phyloP scores from a whole-genome alignment of 2,329 filamentous ascomycete species.

The Botryotinia calthae region DNA sequence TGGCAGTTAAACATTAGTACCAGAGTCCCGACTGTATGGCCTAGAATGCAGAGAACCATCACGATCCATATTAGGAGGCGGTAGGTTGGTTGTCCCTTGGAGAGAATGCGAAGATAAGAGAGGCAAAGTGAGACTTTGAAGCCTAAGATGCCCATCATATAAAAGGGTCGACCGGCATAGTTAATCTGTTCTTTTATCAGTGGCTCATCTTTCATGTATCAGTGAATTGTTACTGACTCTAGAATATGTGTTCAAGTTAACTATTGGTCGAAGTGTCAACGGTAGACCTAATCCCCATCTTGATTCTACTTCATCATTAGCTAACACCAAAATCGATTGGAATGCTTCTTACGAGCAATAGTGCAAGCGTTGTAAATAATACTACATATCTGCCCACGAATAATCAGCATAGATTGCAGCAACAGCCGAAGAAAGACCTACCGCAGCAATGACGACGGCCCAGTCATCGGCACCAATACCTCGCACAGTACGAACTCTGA shows the following conservation, averaged over 20 bases:
- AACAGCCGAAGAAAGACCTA: not conserved
- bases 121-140: conserved; percentile 25
- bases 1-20: conserved; percentile 7
- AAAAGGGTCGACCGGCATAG: conserved; percentile 23
- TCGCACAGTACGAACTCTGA: conserved; percentile 16
- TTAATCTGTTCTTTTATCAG: conserved; percentile 14
- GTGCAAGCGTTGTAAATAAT: conserved; percentile 6
- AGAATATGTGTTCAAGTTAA: conserved; percentile 5
- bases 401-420: not conserved
- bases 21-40: not conserved
- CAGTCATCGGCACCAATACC: conserved; percentile 17
- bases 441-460: not conserved
- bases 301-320: conserved; percentile 12
- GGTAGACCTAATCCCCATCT: conserved; percentile 19
- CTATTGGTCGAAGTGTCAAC: not conserved
- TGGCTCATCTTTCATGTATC: not conserved
- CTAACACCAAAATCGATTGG: not conserved
- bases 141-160: conserved; percentile 20
- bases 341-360: conserved; percentile 6
- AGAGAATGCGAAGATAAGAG: conserved; percentile 24
- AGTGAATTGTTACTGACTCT: not conserved
- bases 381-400: not conserved
- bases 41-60: conserved; percentile 1
- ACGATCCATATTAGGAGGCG: conserved; percentile 9
- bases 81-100: conserved; percentile 15